Evolutionary conservation across 352 stramenopile species (phyloP).

Genomic region (Elongisporangium anandrum): DNA sequence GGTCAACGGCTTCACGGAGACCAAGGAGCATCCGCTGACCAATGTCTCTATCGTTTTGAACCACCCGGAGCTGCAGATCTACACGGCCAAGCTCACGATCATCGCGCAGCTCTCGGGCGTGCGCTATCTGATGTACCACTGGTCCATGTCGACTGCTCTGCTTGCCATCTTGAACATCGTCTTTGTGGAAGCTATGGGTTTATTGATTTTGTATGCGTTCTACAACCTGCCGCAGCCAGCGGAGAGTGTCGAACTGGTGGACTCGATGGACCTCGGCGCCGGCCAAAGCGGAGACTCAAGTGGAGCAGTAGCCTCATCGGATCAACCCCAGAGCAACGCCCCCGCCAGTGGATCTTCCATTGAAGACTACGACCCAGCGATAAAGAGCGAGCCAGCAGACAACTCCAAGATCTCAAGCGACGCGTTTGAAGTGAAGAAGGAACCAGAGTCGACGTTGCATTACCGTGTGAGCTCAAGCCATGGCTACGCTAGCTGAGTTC

Average conservation of each 20-base stretch:
- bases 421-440: background rate
- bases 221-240: slow-evolving; percentile 43
- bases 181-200: slow-evolving; percentile 56
- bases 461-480: background rate
- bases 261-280: background rate
- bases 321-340: background rate
- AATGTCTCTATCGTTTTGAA: slow-evolving; percentile 52
- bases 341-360: background rate
- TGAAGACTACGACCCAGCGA: background rate
- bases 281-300: background rate
- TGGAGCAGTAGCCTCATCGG: background rate
- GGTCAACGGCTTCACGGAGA: slow-evolving; percentile 72
- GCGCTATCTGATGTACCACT: slow-evolving; percentile 87
- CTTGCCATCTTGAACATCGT: slow-evolving; percentile 78
- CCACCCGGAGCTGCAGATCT: slow-evolving; percentile 67
- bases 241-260: background rate
- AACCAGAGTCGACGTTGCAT: background rate
- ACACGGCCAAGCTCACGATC: slow-evolving; percentile 69
- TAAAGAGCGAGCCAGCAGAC: background rate
- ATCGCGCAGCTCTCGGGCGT: slow-evolving; percentile 78
- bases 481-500: background rate
- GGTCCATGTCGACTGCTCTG: slow-evolving; percentile 62
- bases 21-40: slow-evolving; percentile 40
- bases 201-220: slow-evolving; percentile 64
- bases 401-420: background rate